Conservation (phyloP, 2,329 filamentous ascomycete genomes). For the Chrysoporthe puriensis region DNA sequence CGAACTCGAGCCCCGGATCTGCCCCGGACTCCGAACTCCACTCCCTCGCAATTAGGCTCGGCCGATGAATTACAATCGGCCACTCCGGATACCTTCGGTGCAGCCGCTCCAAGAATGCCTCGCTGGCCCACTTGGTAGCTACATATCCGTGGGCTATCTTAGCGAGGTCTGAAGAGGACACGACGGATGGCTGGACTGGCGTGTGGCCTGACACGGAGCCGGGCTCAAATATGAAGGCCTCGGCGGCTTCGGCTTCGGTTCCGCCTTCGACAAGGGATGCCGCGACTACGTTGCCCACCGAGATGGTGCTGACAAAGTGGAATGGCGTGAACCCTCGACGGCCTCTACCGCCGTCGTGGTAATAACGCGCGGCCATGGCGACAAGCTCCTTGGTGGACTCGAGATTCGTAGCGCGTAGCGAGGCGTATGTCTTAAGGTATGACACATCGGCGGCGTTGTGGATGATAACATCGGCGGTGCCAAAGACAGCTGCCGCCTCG, state of each 20-base stretch:
- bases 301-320: constrained; percentile 37
- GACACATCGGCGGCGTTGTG: constrained; percentile 52
- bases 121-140: not conserved
- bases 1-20: too few relatives aligned
- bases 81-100: too few relatives aligned
- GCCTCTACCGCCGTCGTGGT: constrained; percentile 8
- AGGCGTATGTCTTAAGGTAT: constrained; percentile 42
- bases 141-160: not conserved
- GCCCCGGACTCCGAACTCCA: too few relatives aligned
- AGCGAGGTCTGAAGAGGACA: not conserved
- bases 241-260: too few relatives aligned
- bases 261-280: not conserved
- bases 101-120: not conserved
- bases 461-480: constrained; percentile 48
- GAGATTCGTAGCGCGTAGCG: constrained; percentile 41
- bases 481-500: constrained; percentile 13
- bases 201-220: too few relatives aligned
- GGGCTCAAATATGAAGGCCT: too few relatives aligned
- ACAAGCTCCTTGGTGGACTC: constrained; percentile 40
- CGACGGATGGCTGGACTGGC: not conserved
- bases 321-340: constrained; percentile 30
- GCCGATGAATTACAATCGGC: too few relatives aligned
- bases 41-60: too few relatives aligned
- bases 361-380: constrained; percentile 31
- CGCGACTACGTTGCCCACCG: not conserved